Evolutionary conservation across 2,329 filamentous ascomycete species (phyloP), one percentile per base, ranked within the genome.

Genomic region (Calonectria crousiana): DNA sequence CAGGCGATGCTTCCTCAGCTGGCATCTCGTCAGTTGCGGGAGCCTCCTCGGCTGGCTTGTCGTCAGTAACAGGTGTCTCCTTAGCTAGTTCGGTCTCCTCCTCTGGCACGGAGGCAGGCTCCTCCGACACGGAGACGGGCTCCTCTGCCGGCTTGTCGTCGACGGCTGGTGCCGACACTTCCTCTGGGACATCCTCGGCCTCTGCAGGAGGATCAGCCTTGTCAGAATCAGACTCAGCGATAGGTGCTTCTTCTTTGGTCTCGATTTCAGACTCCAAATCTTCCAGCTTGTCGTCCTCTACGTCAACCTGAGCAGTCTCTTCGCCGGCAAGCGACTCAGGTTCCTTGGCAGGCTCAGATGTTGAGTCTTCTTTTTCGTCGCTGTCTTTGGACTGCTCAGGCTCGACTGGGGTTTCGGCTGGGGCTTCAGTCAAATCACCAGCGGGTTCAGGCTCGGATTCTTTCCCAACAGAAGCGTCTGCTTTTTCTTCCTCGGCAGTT

Each of bases 31-130:
- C 60, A 69, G 47, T 62, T 26, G 28, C 23, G 14, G 66, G 23
- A 41, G 26, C 30, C 3, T 66, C 47, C 16, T 72, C 72, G 38
- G 62, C 74, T 44, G 72, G 72, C 51, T 72, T 71, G 38, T 77
- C 71, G 49, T 74, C 72, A 69, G 58, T 66, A 56, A 49, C 26
- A 58, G 38, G 49, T 60, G 38, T 44, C 36, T 71, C 68, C 14
- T 66, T 67, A n/a, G 52, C 60, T 30, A 52, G 38, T 52, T 74
- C 73, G 34, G 67, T 41, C 58, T 73, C 70, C 65, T 73, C 69
- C 44, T 70, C 47, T 16, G 68, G 36, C n/a, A 41, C 23, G n/a
- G 44, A 11, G 9, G 69, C n/a, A 13, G 53, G 52, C 51, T 77
- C 69, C 20, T 68, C 73, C n/a, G n/a, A n/a, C n/a, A 41, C 23